A percentile compares a stretch with the other conserved stretches of the same genome.
These are phyloP conservation scores for Phallus indusiatus DNA, from an alignment of 768 basidiomycete species.

Conservation along the genomic window DNA sequence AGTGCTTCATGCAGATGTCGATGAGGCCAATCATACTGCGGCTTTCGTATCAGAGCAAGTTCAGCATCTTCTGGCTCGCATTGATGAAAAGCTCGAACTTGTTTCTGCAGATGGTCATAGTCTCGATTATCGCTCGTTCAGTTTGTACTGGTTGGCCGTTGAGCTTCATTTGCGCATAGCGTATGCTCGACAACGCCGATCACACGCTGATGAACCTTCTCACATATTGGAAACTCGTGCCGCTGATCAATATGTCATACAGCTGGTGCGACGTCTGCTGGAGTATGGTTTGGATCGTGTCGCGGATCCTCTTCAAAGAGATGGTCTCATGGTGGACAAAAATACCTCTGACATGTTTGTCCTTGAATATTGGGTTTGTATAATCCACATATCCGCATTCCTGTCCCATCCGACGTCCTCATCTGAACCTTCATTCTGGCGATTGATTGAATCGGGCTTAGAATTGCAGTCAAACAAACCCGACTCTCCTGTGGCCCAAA, in stretches of 20 bases:
- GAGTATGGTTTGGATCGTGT: constrained; percentile 41
- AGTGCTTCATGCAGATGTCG: not conserved
- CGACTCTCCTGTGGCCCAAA: constrained; percentile 31
- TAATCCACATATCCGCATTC: constrained; percentile 46
- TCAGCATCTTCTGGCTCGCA: constrained; percentile 1
- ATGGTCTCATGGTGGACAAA: constrained; percentile 25
- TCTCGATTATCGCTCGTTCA: constrained; percentile 31
- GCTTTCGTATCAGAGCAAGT: constrained; percentile 6
- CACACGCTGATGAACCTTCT: constrained; percentile 14
- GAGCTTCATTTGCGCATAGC: constrained; percentile 42
- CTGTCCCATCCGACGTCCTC: constrained; percentile 15
- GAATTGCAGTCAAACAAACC: constrained; percentile 16
- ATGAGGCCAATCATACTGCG: not conserved
- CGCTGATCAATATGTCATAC: constrained; percentile 18
- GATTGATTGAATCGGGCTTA: constrained; percentile 28
- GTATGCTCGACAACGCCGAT: constrained; percentile 17
- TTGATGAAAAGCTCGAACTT: not conserved
- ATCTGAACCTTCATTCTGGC: constrained; percentile 35
- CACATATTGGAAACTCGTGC: not conserved
- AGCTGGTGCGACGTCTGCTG: constrained; percentile 40
- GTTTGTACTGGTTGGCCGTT: constrained; percentile 54
- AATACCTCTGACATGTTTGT: constrained; percentile 32
- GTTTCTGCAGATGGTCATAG: constrained; percentile 17
- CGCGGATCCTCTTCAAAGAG: constrained; percentile 29
- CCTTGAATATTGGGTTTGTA: constrained; percentile 65